Base-by-base conservation (phyloP, 2,329 filamentous ascomycete species). In the Fusarium annulatum region DNA sequence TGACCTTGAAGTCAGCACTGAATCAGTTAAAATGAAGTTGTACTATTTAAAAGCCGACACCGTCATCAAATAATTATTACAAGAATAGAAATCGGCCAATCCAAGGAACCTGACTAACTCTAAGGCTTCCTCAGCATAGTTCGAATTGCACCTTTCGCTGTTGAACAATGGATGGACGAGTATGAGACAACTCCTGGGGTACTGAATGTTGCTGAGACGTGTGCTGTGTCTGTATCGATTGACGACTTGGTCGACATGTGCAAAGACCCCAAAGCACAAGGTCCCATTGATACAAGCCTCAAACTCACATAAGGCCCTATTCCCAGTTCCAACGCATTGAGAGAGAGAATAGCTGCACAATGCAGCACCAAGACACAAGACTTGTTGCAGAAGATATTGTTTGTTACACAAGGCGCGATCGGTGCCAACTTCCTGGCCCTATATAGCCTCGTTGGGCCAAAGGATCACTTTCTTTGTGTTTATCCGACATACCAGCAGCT, bases 401-500 rank as follows among this genome's bases (percentile, higher is more conserved):
- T 97, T 60, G 91, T 96, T 66, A 94, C 93, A 0, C 89, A 92
- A 36, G 95, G 95, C 15, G 94, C 94, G 19, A 97, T 97, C 57
- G 87, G 90, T 10, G 94, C 94, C n/a, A 97, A 97, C 79, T 94
- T 94, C 76, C 83, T 96, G n/a, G 84, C 91, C 5, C 87, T 96
- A 12, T 95, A 95, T 80, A 86, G 91, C 2, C 85, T 96, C 11
- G 80, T 96, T 5, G 89, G 89, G 0, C 89, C 90, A 0, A 93
- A 91, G 2, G 94, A 97, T 79, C 94, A 97, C 85, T 92, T 96
- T 52, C 88, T 97, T 66, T 96, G 93, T 78, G 93, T 96, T 65
- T 94, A 95, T 79, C 94, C 95, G 18, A 96, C 94, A 2, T 97
- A 96, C 77, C 93, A 96, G 80, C 94, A 96, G 77, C 87, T 97